A percentile compares a stretch with the other conserved stretches of the same genome.
Evolutionary conservation across 148 eudicot genomes (phyloP).

Genomic region (Beta vulgaris): DNA sequence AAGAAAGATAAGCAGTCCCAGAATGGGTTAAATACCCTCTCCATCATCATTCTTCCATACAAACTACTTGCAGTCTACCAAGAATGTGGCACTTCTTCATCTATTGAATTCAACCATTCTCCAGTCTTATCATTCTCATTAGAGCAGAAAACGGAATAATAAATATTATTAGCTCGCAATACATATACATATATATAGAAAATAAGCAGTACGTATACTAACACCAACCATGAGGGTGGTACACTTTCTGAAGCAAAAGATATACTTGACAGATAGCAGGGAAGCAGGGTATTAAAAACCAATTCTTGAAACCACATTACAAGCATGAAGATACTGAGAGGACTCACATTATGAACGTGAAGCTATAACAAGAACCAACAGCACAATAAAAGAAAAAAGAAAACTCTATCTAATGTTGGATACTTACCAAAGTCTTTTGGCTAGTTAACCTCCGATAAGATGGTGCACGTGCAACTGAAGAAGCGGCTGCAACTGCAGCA

Average conservation of each 20-base stretch:
- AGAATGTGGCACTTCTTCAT: too few relatives aligned
- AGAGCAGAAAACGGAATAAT: too few relatives aligned
- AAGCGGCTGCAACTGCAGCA: conserved; percentile 98
- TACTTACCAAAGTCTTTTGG: conserved; percentile 67
- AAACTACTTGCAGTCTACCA: too few relatives aligned
- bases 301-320: neutral
- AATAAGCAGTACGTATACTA: too few relatives aligned
- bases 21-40: too few relatives aligned
- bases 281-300: neutral
- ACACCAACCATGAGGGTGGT: neutral
- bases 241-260: neutral
- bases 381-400: neutral
- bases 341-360: too few relatives aligned
- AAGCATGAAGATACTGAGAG: conserved; percentile 6
- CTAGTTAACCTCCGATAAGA: conserved; percentile 66
- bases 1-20: too few relatives aligned
- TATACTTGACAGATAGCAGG: neutral
- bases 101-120: too few relatives aligned
- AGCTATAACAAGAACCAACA: neutral
- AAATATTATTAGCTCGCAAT: too few relatives aligned
- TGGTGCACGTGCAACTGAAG: conserved; percentile 82
- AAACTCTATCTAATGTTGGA: neutral
- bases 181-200: too few relatives aligned
- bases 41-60: too few relatives aligned
- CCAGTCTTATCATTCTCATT: too few relatives aligned